Base-by-base conservation (phyloP, 2,329 filamentous ascomycete species). In the Samsoniella hepiali region DNA sequence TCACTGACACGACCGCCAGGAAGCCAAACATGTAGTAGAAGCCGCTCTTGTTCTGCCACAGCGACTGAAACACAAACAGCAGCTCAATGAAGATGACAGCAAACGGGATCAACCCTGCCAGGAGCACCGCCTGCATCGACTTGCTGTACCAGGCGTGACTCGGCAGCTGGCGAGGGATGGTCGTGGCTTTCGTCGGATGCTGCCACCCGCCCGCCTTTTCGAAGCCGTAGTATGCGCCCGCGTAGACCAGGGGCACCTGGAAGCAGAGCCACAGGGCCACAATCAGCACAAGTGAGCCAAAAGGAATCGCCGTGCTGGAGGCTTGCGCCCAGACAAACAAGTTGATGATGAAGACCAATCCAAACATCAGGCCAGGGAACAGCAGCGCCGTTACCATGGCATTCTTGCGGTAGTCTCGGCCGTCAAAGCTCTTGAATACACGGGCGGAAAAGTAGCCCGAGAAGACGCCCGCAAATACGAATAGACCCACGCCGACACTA, bases 21-120 rank as follows among this genome's bases (percentile, higher is more conserved):
- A 94, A 96, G 11, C 92, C 92, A 72, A 95, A 96, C 29, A 96
- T 88, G 75, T 96, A 96, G 77, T 96, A 96, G 75, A 93, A 96
- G 7, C 91, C 91, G 71, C 87, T 92, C 80, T 96, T 96, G 76
- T 96, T 92, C 74, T 93, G 89, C 90, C 91, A 95, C 40, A 96
- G 75, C 56, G 89, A 93, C 77, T 92, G 91, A 76, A 96, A 95
- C 57, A 95, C 88, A 73, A 93, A 95, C 49, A 94, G 81, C 15
- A 96, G 82, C 77, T 96, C 91, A 71, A 96, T 91, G 74, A 94
- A 95, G 68, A 96, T 88, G 63, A 96, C 91, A 2, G 90, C 90
- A 72, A 96, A 96, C 0, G 92, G 91, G 8, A 94, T 84, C 22
- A 95, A 77, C 1, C 92, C 92, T 0, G 90, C 89, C 10, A 95